phyloP scores from a whole-genome alignment of 2,329 filamentous ascomycete species.

The Ascochyta viciae-villosae region DNA sequence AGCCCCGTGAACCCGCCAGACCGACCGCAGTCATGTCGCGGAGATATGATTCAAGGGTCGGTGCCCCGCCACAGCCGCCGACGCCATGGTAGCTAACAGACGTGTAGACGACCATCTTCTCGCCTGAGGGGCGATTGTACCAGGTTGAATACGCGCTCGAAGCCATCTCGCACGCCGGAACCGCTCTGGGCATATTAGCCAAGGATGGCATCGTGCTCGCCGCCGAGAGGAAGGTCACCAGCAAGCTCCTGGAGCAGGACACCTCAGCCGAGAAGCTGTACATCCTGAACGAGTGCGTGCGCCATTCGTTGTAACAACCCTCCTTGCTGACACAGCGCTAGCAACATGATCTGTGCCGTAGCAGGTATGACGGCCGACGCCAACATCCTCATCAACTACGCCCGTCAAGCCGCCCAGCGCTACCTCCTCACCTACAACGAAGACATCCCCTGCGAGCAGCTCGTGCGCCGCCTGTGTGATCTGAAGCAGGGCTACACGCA shows the following conservation, averaged over 20 bases:
- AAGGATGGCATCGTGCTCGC: slow-evolving; percentile 98
- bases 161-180: slow-evolving; percentile 97
- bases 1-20: slow-evolving; percentile 3
- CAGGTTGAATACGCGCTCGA: slow-evolving; percentile 99
- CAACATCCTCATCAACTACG: slow-evolving; percentile 99
- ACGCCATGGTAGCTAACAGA: slow-evolving; percentile 30
- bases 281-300: slow-evolving; percentile 90
- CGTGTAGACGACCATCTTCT: slow-evolving; percentile 96
- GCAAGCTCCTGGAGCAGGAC: slow-evolving; percentile 98
- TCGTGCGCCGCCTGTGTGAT: slow-evolving; percentile 95
- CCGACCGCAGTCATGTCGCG: slow-evolving; percentile 74
- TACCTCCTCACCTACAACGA: slow-evolving; percentile 99
- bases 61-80: slow-evolving; percentile 43
- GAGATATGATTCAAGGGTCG: slow-evolving; percentile 95
- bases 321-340: slow-evolving; percentile 49
- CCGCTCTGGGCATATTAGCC: slow-evolving; percentile 93
- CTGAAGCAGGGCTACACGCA: slow-evolving; percentile 99
- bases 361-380: slow-evolving; percentile 99
- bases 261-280: slow-evolving; percentile 99
- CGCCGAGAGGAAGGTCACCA: slow-evolving; percentile 98
- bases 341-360: slow-evolving; percentile 99
- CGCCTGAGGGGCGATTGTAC: slow-evolving; percentile 95
- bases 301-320: not conserved
- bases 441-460: slow-evolving; percentile 99
- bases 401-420: slow-evolving; percentile 92